These are phyloP conservation scores for Xylaria sp. DNA, from an alignment of 2,329 filamentous ascomycete species.

Conservation along the genomic window DNA sequence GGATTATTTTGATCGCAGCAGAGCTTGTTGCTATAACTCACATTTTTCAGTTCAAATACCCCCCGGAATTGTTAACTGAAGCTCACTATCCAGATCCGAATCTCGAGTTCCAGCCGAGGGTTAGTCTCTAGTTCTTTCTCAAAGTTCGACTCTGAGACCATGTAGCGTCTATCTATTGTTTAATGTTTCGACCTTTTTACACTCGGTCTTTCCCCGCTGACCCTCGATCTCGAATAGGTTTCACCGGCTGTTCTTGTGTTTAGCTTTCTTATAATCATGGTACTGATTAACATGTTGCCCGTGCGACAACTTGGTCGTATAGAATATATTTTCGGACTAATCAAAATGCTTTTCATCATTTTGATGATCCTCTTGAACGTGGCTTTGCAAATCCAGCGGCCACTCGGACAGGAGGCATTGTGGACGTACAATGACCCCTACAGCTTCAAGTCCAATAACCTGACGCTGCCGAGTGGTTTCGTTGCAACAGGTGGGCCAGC, in stretches of 20 bases:
- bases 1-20: conserved; percentile 20
- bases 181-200: not conserved
- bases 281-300: conserved; percentile 22
- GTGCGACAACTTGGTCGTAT: conserved; percentile 18
- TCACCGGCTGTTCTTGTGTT: conserved; percentile 21
- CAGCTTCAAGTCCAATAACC: conserved; percentile 45
- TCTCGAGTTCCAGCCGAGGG: conserved; percentile 34
- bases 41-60: conserved; percentile 19
- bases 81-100: conserved; percentile 48
- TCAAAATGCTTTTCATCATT: conserved; percentile 19
- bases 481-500: conserved; percentile 44
- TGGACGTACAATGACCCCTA: conserved; percentile 51
- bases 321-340: conserved; percentile 20
- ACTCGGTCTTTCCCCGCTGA: not conserved
- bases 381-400: conserved; percentile 49
- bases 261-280: conserved; percentile 18
- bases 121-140: not conserved
- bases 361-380: conserved; percentile 46
- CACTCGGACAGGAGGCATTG: conserved; percentile 42
- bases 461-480: conserved; percentile 45
- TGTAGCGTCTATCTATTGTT: not conserved
- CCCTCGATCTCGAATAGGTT: not conserved
- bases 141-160: not conserved
- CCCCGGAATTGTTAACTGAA: conserved; percentile 22
- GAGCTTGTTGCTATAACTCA: conserved; percentile 21